A percentile compares a stretch with the other conserved stretches of the same genome.
These are phyloP conservation scores for Penicillium bovifimosum DNA, from an alignment of 495 filamentous ascomycete species.

Conservation along the genomic window DNA sequence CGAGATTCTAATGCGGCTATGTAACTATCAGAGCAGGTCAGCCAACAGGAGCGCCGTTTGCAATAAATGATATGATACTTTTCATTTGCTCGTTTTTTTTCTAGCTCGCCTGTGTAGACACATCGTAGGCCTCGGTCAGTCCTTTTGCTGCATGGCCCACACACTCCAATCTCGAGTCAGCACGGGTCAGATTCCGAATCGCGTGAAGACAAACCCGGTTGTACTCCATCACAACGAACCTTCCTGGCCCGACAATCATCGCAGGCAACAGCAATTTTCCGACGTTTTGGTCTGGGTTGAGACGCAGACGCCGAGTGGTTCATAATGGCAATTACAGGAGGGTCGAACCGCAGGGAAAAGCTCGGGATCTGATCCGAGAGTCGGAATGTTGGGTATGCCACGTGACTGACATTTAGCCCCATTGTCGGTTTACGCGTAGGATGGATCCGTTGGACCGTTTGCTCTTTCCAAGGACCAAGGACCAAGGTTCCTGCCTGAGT, in stretches of 20 bases:
- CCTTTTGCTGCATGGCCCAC: constrained; percentile 32
- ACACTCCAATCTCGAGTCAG: constrained; percentile 18
- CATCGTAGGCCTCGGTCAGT: constrained; percentile 18
- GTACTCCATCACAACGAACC: constrained; percentile 35
- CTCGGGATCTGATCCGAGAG: constrained; percentile 9
- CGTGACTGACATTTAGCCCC: background rate
- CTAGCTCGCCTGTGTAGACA: constrained; percentile 30
- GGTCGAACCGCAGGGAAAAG: background rate
- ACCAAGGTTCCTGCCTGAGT: no score
- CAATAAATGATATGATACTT: constrained; percentile 7
- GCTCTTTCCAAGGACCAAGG: no score
- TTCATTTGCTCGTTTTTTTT: constrained; percentile 28
- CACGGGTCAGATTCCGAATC: constrained; percentile 16
- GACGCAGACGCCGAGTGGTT: background rate
- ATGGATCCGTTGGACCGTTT: no score
- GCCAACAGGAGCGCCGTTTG: no score
- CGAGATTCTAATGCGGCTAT: constrained; percentile 26
- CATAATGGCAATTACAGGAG: background rate
- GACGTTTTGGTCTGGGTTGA: constrained; percentile 19
- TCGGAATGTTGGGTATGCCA: background rate
- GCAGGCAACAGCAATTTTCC: constrained; percentile 35
- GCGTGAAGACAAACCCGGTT: constrained; percentile 26
- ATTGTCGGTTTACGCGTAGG: no score
- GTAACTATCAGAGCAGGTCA: constrained; percentile 12
- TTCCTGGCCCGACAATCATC: constrained; percentile 36